phyloP scores from a whole-genome alignment of 352 stramenopile genomes.

The Globisporangium nodosum region DNA sequence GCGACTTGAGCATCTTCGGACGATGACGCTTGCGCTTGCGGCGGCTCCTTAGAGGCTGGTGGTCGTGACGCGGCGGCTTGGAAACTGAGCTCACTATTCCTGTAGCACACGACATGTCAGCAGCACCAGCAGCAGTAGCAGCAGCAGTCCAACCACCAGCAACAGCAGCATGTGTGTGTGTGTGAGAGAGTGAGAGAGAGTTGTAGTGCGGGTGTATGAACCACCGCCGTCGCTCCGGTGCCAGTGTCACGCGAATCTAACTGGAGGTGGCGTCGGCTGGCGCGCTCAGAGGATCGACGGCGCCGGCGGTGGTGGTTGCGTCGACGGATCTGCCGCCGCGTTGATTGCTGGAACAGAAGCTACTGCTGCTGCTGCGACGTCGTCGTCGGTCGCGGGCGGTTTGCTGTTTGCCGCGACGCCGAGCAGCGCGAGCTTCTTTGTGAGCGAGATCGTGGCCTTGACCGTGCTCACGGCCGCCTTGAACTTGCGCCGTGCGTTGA shows the following conservation, averaged over 20 bases:
- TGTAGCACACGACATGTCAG: too few species aligned
- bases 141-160: too few species aligned
- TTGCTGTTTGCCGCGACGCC: background rate
- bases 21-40: background rate
- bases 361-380: background rate
- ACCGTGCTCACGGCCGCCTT: slow-evolving; percentile 90
- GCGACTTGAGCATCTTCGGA: slow-evolving; percentile 1
- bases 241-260: background rate
- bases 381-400: background rate
- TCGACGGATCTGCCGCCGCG: background rate
- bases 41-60: background rate
- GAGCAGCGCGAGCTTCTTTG: slow-evolving; percentile 47
- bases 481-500: slow-evolving; percentile 93
- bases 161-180: too few species aligned
- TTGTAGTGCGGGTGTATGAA: background rate
- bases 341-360: background rate
- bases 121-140: too few species aligned
- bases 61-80: too few species aligned
- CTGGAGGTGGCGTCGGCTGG: background rate
- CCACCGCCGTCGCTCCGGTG: too few species aligned
- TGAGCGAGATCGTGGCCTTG: slow-evolving; percentile 75
- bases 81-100: too few species aligned
- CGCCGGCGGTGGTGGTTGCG: background rate
- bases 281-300: slow-evolving; percentile 7
- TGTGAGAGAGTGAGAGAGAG: too few species aligned